Evolutionary conservation across 192 early-diverging fungal species (phyloP), one percentile per base, ranked within the genome.

Genomic region (Glomus cerebriforme): DNA sequence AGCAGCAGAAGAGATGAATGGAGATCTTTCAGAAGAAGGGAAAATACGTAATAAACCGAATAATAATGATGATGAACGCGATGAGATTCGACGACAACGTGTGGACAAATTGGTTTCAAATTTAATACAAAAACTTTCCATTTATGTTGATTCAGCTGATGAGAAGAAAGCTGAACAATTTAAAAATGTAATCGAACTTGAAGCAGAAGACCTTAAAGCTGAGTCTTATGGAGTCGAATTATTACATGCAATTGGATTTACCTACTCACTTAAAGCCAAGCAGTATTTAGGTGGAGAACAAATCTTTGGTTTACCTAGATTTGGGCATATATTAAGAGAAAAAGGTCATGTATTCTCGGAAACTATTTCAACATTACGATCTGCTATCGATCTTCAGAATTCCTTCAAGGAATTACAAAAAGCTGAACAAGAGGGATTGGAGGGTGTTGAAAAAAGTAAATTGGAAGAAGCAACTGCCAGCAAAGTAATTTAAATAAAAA

Each of bases 191-290:
- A 89, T 93, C 54, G 86, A 87, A 71, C 78, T 90, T 31, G 97
- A 99, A 81, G 95, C 95, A 3, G 94, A 97, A 63, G 90, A 90
- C 31, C 89, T 99, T 60, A 96, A 96, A 83, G 81, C 83, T 19
- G 98, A 98, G 82, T 94, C 91, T 39, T 96, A 95, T 80, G 98
- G 98, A 27, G 90, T 96, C 17, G 97, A 98, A 83, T 87, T 99
- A 19, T 83, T 99, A 68, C 95, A 98, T 82, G 92, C 94, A 7
- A 93, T 98, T 77, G 98, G 98, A 67, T 93, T 92, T 85, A 95
- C 94, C 3, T 99, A 99, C 83, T 85, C 85, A 59, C 86, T 94
- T 70, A 97, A 97, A 85, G 93, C 95, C 15, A 92, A 93, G 70
- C 96, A 98, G 82, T 93, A 92, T 79, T 83, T 92, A 37, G 89